Evolutionary conservation across 2,329 filamentous ascomycete genomes (phyloP).

Genomic region (Fusarium penzigii): DNA sequence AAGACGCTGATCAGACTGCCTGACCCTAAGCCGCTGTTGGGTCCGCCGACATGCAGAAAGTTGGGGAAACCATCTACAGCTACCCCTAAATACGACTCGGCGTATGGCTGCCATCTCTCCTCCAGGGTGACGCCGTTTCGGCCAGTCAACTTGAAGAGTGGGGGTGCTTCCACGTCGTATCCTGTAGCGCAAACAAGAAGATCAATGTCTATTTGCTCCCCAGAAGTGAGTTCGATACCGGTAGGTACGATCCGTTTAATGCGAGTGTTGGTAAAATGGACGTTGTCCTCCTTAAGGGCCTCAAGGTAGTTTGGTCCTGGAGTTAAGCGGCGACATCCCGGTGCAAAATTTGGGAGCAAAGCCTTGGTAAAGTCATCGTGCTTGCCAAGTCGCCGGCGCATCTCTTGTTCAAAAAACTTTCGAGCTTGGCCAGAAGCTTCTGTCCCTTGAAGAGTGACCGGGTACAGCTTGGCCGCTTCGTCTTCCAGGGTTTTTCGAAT

Average conservation of each 20-base stretch:
- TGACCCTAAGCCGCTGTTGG: conserved; percentile 49
- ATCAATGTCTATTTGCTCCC: conserved; percentile 4
- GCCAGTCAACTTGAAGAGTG: conserved; percentile 40
- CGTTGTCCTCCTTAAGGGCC: conserved; percentile 11
- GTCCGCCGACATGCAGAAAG: conserved; percentile 50
- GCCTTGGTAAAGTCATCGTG: background rate
- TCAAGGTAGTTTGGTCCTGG: conserved; percentile 14
- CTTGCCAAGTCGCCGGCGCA: conserved; percentile 1
- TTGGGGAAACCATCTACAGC: conserved; percentile 51
- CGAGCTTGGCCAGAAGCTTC: background rate
- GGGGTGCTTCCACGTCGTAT: conserved; percentile 8
- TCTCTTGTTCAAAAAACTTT: too few species aligned
- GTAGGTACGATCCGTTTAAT: background rate
- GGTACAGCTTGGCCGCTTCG: conserved; percentile 1
- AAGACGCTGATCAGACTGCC: conserved; percentile 49
- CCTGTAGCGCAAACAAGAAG: conserved; percentile 13
- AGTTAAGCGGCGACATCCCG: conserved; percentile 13
- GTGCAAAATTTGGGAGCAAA: conserved; percentile 9
- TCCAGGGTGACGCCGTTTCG: conserved; percentile 37
- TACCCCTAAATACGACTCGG: conserved; percentile 47
- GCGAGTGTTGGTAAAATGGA: background rate
- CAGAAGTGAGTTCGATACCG: conserved; percentile 1
- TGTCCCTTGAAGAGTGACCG: conserved; percentile 4
- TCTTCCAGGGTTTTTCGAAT: conserved; percentile 10
- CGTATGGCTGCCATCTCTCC: conserved; percentile 39